Evolutionary conservation across 148 eudicot genomes (phyloP).

Genomic region (Persicaria tinctoria): DNA sequence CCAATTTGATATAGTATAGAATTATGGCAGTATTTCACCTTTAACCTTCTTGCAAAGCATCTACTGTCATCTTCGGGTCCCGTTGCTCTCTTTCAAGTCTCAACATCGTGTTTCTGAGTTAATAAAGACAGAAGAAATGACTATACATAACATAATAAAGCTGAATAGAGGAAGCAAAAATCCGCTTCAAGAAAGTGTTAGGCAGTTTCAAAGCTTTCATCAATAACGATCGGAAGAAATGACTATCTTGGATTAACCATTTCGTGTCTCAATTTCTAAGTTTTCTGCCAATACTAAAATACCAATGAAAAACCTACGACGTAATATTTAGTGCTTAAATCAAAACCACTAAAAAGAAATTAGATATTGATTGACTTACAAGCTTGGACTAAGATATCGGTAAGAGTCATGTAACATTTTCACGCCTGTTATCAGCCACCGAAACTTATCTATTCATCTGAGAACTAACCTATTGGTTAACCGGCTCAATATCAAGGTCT

Average conservation of each 20-base stretch:
- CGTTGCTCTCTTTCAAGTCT: constrained; percentile 83
- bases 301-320: no score
- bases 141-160: no score
- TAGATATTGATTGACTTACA: constrained; percentile 24
- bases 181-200: no score
- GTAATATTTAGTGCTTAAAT: no score
- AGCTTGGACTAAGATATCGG: constrained; percentile 56
- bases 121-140: not conserved
- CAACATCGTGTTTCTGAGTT: constrained; percentile 68
- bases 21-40: constrained; percentile 35
- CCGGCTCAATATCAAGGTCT: not conserved
- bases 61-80: constrained; percentile 74
- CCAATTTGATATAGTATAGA: not conserved
- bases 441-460: constrained; percentile 22
- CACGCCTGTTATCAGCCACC: constrained; percentile 27
- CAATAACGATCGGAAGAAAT: no score
- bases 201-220: no score
- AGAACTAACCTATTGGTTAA: not conserved
- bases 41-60: constrained; percentile 56
- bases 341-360: not conserved
- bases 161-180: no score
- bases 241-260: no score
- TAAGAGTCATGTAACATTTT: constrained; percentile 56
- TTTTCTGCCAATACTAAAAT: no score
- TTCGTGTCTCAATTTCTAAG: no score